phyloP scores from a whole-genome alignment of 2,329 filamentous ascomycete genomes.

The Verticillium dahliae region DNA sequence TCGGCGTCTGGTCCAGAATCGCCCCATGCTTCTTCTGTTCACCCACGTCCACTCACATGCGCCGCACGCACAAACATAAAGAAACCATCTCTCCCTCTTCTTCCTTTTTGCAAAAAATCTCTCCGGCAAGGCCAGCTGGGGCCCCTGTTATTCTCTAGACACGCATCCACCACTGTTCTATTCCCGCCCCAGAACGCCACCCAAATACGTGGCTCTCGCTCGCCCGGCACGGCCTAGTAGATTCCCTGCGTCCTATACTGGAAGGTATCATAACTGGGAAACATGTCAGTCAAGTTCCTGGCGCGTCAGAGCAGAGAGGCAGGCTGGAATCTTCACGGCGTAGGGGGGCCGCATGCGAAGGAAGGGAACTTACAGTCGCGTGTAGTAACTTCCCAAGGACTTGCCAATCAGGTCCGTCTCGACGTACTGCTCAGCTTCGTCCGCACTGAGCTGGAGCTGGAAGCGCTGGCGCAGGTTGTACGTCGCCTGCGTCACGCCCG shows the following conservation, averaged over 20 bases:
- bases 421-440: constrained; percentile 76
- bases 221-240: constrained; percentile 45
- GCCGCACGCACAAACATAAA: neutral
- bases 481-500: constrained; percentile 65
- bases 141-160: neutral
- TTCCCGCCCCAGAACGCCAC: neutral
- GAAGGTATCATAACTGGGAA: constrained; percentile 69
- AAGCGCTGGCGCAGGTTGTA: constrained; percentile 66
- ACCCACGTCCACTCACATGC: too few species aligned
- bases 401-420: constrained; percentile 74
- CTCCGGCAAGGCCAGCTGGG: neutral
- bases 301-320: constrained; percentile 8
- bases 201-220: neutral
- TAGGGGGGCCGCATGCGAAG: neutral
- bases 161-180: neutral
- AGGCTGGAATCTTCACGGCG: too few species aligned
- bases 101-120: neutral
- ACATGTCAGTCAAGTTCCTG: constrained; percentile 8
- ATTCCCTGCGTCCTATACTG: constrained; percentile 85
- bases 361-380: constrained; percentile 58
- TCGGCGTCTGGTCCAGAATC: constrained; percentile 5
- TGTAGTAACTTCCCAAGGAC: constrained; percentile 81
- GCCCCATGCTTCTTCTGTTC: neutral
- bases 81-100: neutral
- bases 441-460: constrained; percentile 74